These are phyloP conservation scores for Gossypium bickii DNA, from an alignment of 345 rosid genomes.

Conservation along the genomic window DNA sequence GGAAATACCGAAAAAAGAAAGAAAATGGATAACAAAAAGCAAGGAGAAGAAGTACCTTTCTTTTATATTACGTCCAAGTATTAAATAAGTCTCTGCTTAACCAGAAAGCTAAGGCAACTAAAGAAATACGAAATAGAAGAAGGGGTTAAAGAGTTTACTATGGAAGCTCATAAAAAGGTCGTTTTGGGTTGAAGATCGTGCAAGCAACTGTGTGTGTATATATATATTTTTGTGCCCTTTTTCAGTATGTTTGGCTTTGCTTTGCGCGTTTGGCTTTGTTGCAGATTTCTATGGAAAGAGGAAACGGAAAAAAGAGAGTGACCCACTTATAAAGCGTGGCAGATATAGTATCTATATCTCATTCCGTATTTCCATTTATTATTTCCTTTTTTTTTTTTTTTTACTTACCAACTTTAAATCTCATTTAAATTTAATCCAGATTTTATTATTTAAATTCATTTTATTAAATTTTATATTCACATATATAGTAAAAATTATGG, in stretches of 20 bases:
- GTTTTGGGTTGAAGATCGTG: conserved; percentile 15
- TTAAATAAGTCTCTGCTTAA: not conserved
- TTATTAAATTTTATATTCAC: too few species aligned
- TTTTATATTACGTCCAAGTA: not conserved
- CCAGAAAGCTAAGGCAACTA: conserved; percentile 12
- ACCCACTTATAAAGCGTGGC: not conserved
- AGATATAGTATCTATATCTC: not conserved
- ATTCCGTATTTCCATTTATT: not conserved
- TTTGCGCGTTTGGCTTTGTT: conserved; percentile 12
- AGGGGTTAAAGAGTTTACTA: not conserved
- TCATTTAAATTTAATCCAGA: too few species aligned
- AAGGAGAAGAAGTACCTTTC: not conserved
- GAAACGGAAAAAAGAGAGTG: not conserved
- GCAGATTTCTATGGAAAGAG: not conserved
- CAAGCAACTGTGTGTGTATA: not conserved
- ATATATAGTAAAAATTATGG: too few species aligned
- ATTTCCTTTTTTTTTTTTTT: too few species aligned
- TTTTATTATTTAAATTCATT: too few species aligned
- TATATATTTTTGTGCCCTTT: not conserved
- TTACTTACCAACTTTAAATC: too few species aligned
- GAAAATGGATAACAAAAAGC: not conserved
- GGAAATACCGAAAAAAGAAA: not conserved
- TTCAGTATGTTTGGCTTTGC: not conserved
- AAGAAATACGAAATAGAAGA: not conserved
- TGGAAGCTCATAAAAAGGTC: not conserved